Base-by-base conservation (phyloP, 257 asterid species). In the Echites panduratus region DNA sequence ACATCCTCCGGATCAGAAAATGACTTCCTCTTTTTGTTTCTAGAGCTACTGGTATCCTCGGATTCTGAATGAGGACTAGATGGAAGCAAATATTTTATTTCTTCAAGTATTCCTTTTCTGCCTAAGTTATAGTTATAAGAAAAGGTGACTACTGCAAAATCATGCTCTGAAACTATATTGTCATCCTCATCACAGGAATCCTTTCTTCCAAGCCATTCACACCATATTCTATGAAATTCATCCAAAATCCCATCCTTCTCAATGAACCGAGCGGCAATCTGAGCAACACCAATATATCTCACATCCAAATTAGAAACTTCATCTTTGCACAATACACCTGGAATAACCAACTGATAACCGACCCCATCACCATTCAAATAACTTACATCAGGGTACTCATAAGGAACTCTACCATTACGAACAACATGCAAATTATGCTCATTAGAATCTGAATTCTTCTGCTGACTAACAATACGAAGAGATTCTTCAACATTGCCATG, bases 1-100 rank as follows among this genome's bases (percentile, higher is more conserved):
- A 49, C 64, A 79, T 87, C 91, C 82, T 85, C 96, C 0, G 96
- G 90, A 79, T 94, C 98, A 70, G 98, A 94, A 80, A 88, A 85
- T 66, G 96, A 87, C 80, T 89, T 91, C 82, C 93, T 78, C 82
- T 85, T 90, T 84, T 82, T 84, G 52, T 77, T 80, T 74, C 79
- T 77, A 57, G 82, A 74, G 70, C 72, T 64, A 77, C 71, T 73
- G 64, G 73, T 79, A 54, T 81, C 90, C 76, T 82, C 93, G 5
- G 85, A 79, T 75, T 91, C 97, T 17, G 87, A 83, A 75, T 75
- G 79, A 79, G 84, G 85, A 79, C 85, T 82, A 58, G 91, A 74
- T 29, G 95, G 94, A 70, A 87, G 94, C 87, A 87, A 81, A 69
- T 76, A 78, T 71, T 79, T 87, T 70, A 83, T 66, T 58, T 83